These are phyloP conservation scores for Pyrenula massariospora DNA, from an alignment of 495 filamentous ascomycete genomes.

Conservation along the genomic window DNA sequence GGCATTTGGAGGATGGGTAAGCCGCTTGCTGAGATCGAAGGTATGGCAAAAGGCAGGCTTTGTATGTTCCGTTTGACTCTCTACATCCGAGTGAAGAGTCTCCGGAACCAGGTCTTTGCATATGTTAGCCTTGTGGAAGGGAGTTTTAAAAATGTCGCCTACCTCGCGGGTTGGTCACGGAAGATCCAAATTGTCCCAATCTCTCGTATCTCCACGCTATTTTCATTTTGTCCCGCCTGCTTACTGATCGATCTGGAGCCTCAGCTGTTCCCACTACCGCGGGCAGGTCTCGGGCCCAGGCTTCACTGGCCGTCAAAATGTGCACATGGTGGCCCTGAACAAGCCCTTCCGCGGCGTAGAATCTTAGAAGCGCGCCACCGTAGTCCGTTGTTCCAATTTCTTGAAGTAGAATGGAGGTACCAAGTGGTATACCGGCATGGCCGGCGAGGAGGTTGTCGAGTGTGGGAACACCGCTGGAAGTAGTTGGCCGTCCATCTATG, in stretches of 20 bases:
- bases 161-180: constrained; percentile 43
- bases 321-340: constrained; percentile 86
- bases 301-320: constrained; percentile 64
- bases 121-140: neutral
- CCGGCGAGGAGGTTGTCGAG: constrained; percentile 79
- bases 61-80: neutral
- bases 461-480: constrained; percentile 78
- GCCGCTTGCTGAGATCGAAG: constrained; percentile 82
- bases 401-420: constrained; percentile 70
- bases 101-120: neutral
- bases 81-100: neutral
- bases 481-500: constrained; percentile 76
- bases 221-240: constrained; percentile 73
- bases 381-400: constrained; percentile 95
- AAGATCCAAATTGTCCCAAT: constrained; percentile 52
- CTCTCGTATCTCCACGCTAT: constrained; percentile 97
- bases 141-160: too few species aligned
- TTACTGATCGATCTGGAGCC: constrained; percentile 24
- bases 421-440: constrained; percentile 78
- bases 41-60: constrained; percentile 63
- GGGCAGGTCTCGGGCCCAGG: constrained; percentile 75
- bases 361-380: constrained; percentile 69
- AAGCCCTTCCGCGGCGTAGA: constrained; percentile 87
- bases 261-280: constrained; percentile 47
- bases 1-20: constrained; percentile 44